These are phyloP conservation scores for Colletotrichum noveboracense DNA, from an alignment of 2,329 filamentous ascomycete species.

Conservation along the genomic window DNA sequence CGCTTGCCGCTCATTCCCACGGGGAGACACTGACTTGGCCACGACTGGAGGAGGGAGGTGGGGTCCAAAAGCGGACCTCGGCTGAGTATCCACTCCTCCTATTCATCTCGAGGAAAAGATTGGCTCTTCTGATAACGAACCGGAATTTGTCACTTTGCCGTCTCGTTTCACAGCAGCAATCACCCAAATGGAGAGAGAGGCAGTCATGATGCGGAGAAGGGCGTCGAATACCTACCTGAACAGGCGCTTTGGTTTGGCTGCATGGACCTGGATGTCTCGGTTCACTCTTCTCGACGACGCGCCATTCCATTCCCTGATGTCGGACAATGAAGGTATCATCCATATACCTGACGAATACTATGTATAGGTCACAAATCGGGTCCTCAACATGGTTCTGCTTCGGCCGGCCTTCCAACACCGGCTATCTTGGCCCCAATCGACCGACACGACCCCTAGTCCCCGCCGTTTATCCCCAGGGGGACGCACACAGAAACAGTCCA, in stretches of 20 bases:
- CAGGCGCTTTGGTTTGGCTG: background rate
- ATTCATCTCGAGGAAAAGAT: background rate
- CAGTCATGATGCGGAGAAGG: background rate
- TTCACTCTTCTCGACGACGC: background rate
- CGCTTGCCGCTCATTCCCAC: background rate
- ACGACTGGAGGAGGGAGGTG: background rate
- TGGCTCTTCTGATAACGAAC: background rate
- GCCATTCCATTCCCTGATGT: background rate
- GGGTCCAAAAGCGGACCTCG: constrained; percentile 8
- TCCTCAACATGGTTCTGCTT: background rate
- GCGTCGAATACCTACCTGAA: background rate
- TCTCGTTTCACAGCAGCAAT: background rate
- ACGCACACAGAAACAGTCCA: background rate
- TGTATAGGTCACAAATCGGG: background rate
- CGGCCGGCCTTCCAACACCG: background rate
- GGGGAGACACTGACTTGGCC: background rate
- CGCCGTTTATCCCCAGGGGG: constrained; percentile 8
- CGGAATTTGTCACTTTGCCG: background rate
- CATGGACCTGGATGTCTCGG: background rate
- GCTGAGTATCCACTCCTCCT: constrained; percentile 3
- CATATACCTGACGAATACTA: background rate
- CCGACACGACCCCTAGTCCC: background rate
- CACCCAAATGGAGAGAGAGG: background rate
- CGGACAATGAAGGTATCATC: background rate
- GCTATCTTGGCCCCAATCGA: constrained; percentile 5